These are phyloP conservation scores for Antarctomyces pellizariae DNA, from an alignment of 495 filamentous ascomycete genomes.

Conservation along the genomic window DNA sequence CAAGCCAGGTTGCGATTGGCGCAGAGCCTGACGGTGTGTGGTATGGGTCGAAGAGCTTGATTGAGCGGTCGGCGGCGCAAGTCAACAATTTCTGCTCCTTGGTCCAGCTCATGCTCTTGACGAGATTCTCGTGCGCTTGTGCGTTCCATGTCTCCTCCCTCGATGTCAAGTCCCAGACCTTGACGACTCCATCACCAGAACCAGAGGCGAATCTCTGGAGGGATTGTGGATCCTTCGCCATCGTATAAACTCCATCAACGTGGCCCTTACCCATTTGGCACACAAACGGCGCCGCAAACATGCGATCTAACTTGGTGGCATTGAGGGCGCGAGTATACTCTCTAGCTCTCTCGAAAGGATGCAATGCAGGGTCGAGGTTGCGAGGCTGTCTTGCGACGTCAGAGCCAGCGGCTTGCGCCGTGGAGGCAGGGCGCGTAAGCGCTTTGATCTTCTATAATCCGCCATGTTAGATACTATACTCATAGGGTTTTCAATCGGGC, in stretches of 20 bases:
- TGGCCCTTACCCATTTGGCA: slow-evolving; percentile 73
- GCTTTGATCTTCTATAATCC: slow-evolving; percentile 71
- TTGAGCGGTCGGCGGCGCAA: slow-evolving; percentile 62
- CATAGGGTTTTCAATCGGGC: too few species aligned
- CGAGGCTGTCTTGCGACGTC: slow-evolving; percentile 48
- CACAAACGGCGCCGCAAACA: slow-evolving; percentile 89
- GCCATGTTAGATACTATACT: not conserved
- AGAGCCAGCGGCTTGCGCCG: slow-evolving; percentile 59
- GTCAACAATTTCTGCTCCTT: slow-evolving; percentile 66
- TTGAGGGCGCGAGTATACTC: slow-evolving; percentile 81
- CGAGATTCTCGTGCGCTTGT: slow-evolving; percentile 49
- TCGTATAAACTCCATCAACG: slow-evolving; percentile 71
- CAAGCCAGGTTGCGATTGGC: slow-evolving; percentile 63
- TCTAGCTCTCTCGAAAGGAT: slow-evolving; percentile 84
- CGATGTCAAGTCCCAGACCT: slow-evolving; percentile 76
- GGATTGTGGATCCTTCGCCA: slow-evolving; percentile 46
- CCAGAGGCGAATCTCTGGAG: slow-evolving; percentile 54
- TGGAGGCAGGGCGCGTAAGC: slow-evolving; percentile 51
- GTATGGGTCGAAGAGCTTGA: slow-evolving; percentile 86
- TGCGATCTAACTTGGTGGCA: slow-evolving; percentile 81
- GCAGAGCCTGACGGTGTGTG: slow-evolving; percentile 34
- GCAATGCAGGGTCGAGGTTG: slow-evolving; percentile 78
- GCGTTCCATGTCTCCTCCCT: slow-evolving; percentile 60
- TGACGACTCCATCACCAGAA: slow-evolving; percentile 69
- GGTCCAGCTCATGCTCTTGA: slow-evolving; percentile 82